phyloP scores from a whole-genome alignment of 441 rosid genomes.

The Croton setiger region DNA sequence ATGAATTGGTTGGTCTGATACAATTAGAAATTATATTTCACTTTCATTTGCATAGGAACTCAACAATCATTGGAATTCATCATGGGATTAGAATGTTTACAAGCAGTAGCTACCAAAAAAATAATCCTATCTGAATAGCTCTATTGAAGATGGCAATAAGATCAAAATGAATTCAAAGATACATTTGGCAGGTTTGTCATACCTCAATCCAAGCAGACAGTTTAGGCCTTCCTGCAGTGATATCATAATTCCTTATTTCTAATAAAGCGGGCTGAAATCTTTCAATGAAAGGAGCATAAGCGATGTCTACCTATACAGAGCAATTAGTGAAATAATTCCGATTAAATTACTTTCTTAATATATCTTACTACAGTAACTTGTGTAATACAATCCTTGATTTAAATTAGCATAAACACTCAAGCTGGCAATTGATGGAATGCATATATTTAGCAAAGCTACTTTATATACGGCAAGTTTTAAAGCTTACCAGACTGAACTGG shows the following conservation, averaged over 20 bases:
- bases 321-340: not conserved
- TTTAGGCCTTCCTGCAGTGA: slow-evolving; percentile 62
- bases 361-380: not conserved
- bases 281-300: slow-evolving; percentile 73
- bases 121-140: not conserved
- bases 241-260: slow-evolving; percentile 50
- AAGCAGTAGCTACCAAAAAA: not conserved
- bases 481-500: slow-evolving; percentile 57
- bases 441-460: not conserved
- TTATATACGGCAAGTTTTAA: not conserved
- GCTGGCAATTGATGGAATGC: not conserved
- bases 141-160: not conserved
- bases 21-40: not conserved
- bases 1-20: not conserved
- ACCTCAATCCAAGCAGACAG: slow-evolving; percentile 78
- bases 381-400: not conserved
- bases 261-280: slow-evolving; percentile 46
- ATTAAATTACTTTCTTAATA: not conserved
- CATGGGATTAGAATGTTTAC: not conserved
- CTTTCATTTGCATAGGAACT: not conserved
- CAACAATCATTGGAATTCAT: not conserved
- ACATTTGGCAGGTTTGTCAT: slow-evolving; percentile 8
- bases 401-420: not conserved
- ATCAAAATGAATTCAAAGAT: not conserved
- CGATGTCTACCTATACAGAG: slow-evolving; percentile 55